Percentiles rank a stretch among this genome's conserved stretches.
These are phyloP conservation scores for Aspergillus transmontanensis DNA, from an alignment of 2,329 filamentous ascomycete species.

Conservation along the genomic window DNA sequence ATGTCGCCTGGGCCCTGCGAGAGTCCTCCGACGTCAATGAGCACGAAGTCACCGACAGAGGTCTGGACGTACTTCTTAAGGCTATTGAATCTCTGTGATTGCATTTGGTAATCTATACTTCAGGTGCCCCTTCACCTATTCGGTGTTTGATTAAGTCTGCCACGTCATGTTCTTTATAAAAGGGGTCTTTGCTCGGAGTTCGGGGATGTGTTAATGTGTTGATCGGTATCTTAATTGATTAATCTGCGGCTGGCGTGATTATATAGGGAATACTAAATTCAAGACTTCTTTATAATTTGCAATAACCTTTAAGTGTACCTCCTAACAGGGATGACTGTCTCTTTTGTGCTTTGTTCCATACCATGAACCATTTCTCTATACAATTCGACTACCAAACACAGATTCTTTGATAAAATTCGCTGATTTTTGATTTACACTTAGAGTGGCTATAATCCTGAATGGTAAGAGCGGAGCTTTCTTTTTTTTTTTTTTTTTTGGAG, in stretches of 20 bases:
- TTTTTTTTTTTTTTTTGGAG: not conserved
- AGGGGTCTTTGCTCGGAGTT: not conserved
- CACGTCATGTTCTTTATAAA: not conserved
- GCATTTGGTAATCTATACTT: not conserved
- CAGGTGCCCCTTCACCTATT: not conserved
- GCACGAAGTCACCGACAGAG: slow-evolving; percentile 48
- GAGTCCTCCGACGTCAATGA: slow-evolving; percentile 44
- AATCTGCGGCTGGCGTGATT: not conserved
- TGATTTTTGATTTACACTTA: not conserved
- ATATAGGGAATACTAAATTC: not conserved
- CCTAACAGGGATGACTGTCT: not conserved
- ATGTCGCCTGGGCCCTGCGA: slow-evolving; percentile 76
- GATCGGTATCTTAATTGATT: not conserved
- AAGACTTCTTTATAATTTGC: not conserved
- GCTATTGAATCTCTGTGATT: slow-evolving; percentile 58
- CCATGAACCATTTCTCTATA: not conserved
- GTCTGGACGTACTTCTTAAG: slow-evolving; percentile 59
- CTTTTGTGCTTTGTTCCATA: not conserved
- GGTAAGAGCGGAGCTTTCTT: not conserved
- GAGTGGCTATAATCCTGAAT: not conserved
- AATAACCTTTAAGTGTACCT: not conserved
- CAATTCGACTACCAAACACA: not conserved
- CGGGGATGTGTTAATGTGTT: not conserved
- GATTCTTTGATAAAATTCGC: too few relatives aligned
- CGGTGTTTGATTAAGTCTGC: not conserved